A percentile compares a stretch with the other conserved stretches of the same genome.
Evolutionary conservation across 805 yeast genomes (phyloP).

Genomic region (Lipomyces mesembrius): DNA sequence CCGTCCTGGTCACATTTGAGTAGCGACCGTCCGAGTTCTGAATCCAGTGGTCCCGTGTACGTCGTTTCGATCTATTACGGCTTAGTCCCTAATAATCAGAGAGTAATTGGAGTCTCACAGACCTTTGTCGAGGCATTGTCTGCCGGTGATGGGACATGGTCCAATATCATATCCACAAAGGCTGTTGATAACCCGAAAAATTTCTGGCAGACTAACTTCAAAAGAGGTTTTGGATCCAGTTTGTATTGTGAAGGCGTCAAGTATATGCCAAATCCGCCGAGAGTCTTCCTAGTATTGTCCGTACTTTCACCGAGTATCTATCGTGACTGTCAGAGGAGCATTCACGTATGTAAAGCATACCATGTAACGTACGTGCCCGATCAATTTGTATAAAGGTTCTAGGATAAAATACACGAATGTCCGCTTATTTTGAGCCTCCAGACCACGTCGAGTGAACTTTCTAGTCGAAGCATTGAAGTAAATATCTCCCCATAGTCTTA

Average conservation of each 20-base stretch:
- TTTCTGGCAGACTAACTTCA: conserved; percentile 57
- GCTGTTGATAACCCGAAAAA: conserved; percentile 61
- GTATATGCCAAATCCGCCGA: conserved; percentile 58
- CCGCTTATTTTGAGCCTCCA: conserved; percentile 40
- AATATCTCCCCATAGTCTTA: conserved; percentile 77
- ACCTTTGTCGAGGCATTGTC: conserved; percentile 41
- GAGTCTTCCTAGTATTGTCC: conserved; percentile 49
- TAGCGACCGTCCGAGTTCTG: conserved; percentile 40
- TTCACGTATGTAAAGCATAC: not conserved
- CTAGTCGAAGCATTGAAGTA: conserved; percentile 54
- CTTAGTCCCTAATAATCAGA: not conserved
- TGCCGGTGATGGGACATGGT: conserved; percentile 49
- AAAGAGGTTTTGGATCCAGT: conserved; percentile 62
- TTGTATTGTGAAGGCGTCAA: conserved; percentile 41
- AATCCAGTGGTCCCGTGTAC: conserved; percentile 45
- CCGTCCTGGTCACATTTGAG: conserved; percentile 48
- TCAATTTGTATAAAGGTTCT: conserved; percentile 79
- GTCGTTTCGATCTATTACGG: conserved; percentile 18
- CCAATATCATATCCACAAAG: conserved; percentile 56
- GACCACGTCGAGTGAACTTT: conserved; percentile 51
- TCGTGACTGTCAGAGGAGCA: not conserved
- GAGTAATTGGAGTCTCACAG: not conserved
- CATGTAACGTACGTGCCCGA: conserved; percentile 50
- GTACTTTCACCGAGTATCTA: conserved; percentile 57
- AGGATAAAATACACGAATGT: conserved; percentile 70